Base-by-base conservation (phyloP, 2,329 filamentous ascomycete genomes). In the Xylogone sp. region DNA sequence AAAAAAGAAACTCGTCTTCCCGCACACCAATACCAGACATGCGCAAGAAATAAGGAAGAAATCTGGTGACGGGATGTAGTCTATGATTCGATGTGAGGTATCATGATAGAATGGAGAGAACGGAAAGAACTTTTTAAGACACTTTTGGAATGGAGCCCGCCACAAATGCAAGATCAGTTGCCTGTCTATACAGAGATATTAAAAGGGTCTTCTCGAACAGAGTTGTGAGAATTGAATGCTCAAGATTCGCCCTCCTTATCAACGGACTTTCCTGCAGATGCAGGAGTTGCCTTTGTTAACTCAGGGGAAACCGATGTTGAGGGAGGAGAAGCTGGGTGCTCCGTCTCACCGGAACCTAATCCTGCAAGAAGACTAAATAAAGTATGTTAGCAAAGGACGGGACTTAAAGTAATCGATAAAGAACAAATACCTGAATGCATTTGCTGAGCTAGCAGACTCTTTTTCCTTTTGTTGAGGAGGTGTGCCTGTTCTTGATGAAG, bases 401-500 rank as follows among this genome's bases (percentile, higher is more conserved):
- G 5, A 13, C 8, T 16, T 9, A 16, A 18, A 39, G n/a, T 39
- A 39, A 9, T 16, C 12, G 22, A 6, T 22, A 21, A 21, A 45
- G 42, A 21, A 45, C 56, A 61, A 87, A 79, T 83, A 97, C 92
- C 90, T 93, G 76, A 96, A 99, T 62, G 92, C 87, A 77, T 99
- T 99, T 61, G 86, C 83, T 65, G 88, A 88, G 53, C 83, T 86
- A 49, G 81, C 79, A 63, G 80, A 81, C 56, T 77, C 73, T 67
- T 80, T 79, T 56, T 78, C 73, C 60, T 83, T 77, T 69, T 86
- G 83, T 68, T 86, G 83, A 44, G 91, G 88, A 50, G 92, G 92
- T 46, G 93, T 97, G 63, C 88, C 90, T 51, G 90, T 95, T 61
- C 94, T 86, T 54, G 92, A 97, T 50, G 90, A 95, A 60, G 86